phyloP scores from a whole-genome alignment of 2,329 filamentous ascomycete species.

The Pleoardoris graminearum region DNA sequence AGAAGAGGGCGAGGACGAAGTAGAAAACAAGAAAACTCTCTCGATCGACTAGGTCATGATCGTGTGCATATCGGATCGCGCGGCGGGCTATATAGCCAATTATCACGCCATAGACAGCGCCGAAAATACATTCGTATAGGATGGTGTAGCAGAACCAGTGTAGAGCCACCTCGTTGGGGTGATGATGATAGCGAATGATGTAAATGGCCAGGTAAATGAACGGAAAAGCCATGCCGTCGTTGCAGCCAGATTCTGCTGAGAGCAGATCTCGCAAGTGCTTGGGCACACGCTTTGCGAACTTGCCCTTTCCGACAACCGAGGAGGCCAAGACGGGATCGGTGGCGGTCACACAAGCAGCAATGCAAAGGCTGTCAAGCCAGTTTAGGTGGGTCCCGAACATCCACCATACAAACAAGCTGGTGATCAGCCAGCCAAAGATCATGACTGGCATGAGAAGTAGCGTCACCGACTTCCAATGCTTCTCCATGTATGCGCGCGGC shows the following conservation, averaged over 20 bases:
- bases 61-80: conserved; percentile 85
- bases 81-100: conserved; percentile 90
- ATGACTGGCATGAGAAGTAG: conserved; percentile 92
- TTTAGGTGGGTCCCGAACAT: conserved; percentile 71
- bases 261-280: conserved; percentile 95
- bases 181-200: conserved; percentile 76
- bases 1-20: conserved; percentile 94
- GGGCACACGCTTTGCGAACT: conserved; percentile 95
- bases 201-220: conserved; percentile 94
- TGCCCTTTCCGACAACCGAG: conserved; percentile 97
- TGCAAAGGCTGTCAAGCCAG: conserved; percentile 87
- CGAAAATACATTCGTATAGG: conserved; percentile 94
- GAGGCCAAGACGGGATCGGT: conserved; percentile 97
- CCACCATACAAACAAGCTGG: conserved; percentile 94
- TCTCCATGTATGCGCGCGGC: conserved; percentile 95
- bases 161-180: conserved; percentile 70
- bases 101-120: conserved; percentile 82
- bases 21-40: conserved; percentile 99
- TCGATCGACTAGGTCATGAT: conserved; percentile 82
- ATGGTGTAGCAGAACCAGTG: conserved; percentile 91
- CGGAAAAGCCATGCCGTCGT: conserved; percentile 99
- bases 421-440: conserved; percentile 93
- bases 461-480: conserved; percentile 90
- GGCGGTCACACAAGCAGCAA: conserved; percentile 92
- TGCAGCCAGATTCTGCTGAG: conserved; percentile 96